Base-by-base conservation (phyloP, 1,139 yeast species). In the Ogataea hybrid region DNA sequence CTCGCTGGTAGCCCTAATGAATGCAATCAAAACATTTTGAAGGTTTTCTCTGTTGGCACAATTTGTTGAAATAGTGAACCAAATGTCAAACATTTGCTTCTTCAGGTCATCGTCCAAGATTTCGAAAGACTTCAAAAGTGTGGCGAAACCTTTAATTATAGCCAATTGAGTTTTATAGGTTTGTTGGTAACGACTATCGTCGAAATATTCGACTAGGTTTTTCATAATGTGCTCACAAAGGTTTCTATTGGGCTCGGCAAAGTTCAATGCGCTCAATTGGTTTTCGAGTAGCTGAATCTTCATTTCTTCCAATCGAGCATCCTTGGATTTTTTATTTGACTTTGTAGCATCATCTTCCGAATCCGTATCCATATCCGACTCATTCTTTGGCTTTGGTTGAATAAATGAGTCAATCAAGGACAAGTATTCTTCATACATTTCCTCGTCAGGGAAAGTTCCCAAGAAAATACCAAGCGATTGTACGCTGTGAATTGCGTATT, bases 11-110 rank as follows among this genome's bases (percentile, higher is more conserved):
- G 53, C 17, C 30, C 64, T 51, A n/a, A 58, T 45, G 35, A 47
- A 61, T 40, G 79, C 81, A 17, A 82, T 62, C 46, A 82, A 73
- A 2, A 84, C 87, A 50, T 73, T 75, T 53, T 85, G 94, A 43
- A 82, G 75, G 35, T 75, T 74, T 33, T 71, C 72, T 28, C 66
- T 67, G 2, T 54, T 43, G 18, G 57, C 54, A 21, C 42, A 46
- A 12, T 28, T 28, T 8, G 25, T 32, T 17, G 43, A 40, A 14
- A 44, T 42, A 3, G 17, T 25, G 2, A 16, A 18, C 55, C 55
- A 51, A 5, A 40, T 25, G 2, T 28, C 22, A 18, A 45, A 40
- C 1, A 49, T 14, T 12, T 12, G n/a, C 5, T 22, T 28, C 3
- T 27, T 27, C 9, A 43, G 3, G 6, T 17, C 15, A 12, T 31